Base-by-base conservation (phyloP, 176 grass and related monocot genomes). In the Ananas comosus region DNA sequence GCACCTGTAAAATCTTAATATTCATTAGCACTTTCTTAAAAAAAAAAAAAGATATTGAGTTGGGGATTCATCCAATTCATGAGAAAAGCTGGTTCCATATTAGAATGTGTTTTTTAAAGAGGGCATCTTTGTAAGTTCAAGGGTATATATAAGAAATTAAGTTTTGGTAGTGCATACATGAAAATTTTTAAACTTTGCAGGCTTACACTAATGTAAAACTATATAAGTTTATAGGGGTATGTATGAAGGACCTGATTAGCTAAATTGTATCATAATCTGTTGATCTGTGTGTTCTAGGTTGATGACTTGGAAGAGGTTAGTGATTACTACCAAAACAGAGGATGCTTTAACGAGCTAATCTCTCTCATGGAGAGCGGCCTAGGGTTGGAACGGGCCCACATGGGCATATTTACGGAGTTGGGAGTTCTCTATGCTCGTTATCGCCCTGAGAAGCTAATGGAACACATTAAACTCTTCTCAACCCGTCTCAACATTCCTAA, bases 381-480 rank as follows among this genome's bases (percentile, higher is more conserved):
- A 65, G 80, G 80, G 23, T 67, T 81, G 78, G 93, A 96, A 80
- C 83, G 93, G 51, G 93, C 86, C 11, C 89, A 96, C 64, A 96
- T 90, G 89, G 89, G 93, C 69, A 96, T 96, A 69, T 96, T 96
- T 65, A 92, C 93, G 11, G 93, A 92, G 70, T 72, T 96, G 65
- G 93, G 93, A 78, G 83, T 96, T 56, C 78, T 96, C 21, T 96
- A 96, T 81, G 93, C 89, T 72, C 84, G 88, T 83, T 96, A 96
- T 79, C 83, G 93, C 27, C 57, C 71, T 47, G 93, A 96, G 81
- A 96, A 96, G 74, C 89, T 96, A 65, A 96, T 96, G 93, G 89
- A 96, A 42, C 93, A 96, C 74, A 92, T 96, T 69, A 96, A 96
- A 70, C 93, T 96, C 78, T 96, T 90, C 81, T 84, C 93, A 13